These are phyloP conservation scores for Aspergillus fumigatiaffinis DNA, from an alignment of 2,329 filamentous ascomycete genomes.

Conservation along the genomic window DNA sequence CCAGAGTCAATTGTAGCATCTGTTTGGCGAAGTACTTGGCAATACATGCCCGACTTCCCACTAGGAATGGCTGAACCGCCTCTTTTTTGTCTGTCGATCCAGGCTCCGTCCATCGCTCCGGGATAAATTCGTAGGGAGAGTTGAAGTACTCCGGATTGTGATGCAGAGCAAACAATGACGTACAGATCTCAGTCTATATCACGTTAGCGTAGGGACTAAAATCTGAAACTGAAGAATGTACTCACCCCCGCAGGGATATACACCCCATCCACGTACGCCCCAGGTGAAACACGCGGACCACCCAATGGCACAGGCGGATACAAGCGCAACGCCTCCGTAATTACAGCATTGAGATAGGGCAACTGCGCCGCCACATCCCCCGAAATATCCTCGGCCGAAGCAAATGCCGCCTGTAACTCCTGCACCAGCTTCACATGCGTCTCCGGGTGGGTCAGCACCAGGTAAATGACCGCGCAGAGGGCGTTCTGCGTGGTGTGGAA, in stretches of 20 bases:
- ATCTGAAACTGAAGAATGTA: too few relatives aligned
- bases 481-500: slow-evolving; percentile 25
- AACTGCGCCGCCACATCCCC: slow-evolving; percentile 16
- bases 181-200: slow-evolving; percentile 23
- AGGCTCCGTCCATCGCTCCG: slow-evolving; percentile 31
- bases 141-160: slow-evolving; percentile 29
- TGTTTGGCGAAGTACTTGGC: slow-evolving; percentile 26
- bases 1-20: slow-evolving; percentile 22
- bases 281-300: slow-evolving; percentile 24
- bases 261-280: slow-evolving; percentile 18
- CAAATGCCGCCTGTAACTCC: slow-evolving; percentile 16
- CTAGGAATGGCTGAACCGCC: slow-evolving; percentile 21
- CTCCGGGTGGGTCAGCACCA: slow-evolving; percentile 23
- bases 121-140: slow-evolving; percentile 24
- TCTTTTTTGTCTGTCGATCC: slow-evolving; percentile 19
- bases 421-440: slow-evolving; percentile 12
- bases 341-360: slow-evolving; percentile 27
- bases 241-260: slow-evolving; percentile 23
- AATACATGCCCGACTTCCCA: slow-evolving; percentile 23
- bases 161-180: slow-evolving; percentile 27
- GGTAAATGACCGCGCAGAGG: slow-evolving; percentile 23
- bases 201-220: too few relatives aligned
- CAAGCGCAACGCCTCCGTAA: slow-evolving; percentile 29
- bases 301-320: slow-evolving; percentile 30
- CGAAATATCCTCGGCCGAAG: slow-evolving; percentile 15